Evolutionary conservation across 1,284 basidiomycete species (phyloP).

Genomic region (Trametes pubescens): DNA sequence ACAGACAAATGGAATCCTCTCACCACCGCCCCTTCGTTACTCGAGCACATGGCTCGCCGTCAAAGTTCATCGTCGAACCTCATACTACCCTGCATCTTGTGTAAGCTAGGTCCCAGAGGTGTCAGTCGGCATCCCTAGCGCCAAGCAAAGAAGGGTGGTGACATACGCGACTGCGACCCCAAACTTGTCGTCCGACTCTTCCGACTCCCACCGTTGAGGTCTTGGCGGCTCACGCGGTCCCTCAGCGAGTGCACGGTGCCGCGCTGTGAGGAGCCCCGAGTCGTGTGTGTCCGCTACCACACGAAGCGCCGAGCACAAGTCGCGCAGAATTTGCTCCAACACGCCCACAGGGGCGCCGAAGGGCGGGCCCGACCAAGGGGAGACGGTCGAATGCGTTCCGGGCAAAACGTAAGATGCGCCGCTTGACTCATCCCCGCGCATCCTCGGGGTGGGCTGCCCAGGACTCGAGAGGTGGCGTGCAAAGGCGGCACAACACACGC

Average conservation of each 20-base stretch:
- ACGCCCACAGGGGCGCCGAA: not conserved
- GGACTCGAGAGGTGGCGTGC: not conserved
- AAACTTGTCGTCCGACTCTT: not conserved
- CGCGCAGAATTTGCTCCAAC: not conserved
- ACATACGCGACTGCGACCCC: not conserved
- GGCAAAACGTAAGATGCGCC: not conserved
- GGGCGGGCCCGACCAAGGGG: not conserved
- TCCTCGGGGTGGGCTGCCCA: not conserved
- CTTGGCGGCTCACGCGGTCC: constrained; percentile 2
- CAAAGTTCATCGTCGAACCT: no score
- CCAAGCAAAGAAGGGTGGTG: no score
- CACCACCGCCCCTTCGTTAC: no score
- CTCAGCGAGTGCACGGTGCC: not conserved
- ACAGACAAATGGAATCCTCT: not conserved
- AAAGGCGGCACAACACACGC: not conserved
- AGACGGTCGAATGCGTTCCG: not conserved
- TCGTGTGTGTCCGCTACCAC: constrained; percentile 2
- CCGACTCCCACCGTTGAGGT: not conserved
- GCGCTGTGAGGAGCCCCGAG: not conserved
- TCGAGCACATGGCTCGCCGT: no score
- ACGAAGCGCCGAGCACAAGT: not conserved
- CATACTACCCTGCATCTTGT: no score
- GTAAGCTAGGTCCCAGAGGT: no score
- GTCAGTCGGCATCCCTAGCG: no score
- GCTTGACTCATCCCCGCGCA: not conserved